Evolutionary conservation across 139 green algal genomes (phyloP), one percentile per base, ranked within the genome.

Genomic region (Auxenochlorella pyrenoidosa): DNA sequence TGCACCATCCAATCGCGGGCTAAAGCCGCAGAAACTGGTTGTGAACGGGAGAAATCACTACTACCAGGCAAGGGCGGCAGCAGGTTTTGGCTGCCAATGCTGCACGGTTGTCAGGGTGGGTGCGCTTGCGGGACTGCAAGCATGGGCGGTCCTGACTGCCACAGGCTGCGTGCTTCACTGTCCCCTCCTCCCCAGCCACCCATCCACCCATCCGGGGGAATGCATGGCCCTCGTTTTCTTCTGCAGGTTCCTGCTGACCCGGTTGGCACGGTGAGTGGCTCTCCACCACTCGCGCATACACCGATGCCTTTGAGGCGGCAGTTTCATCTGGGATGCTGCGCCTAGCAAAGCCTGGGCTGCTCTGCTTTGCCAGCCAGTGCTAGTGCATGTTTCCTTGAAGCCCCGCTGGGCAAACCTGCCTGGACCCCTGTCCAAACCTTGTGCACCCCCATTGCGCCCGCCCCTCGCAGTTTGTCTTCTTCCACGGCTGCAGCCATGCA

Each of bases 401-500:
- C 13, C 63, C 63, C 26, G 63, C 63, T 24, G 10, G 63, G 2
- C 70, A 5, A 47, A 34, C 70, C 70, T 47, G n/a, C 12, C 70
- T 47, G 16, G 21, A 30, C 13, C 66, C 8, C 47, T 10, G 47
- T n/a, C n/a, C n/a, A n/a, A n/a, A n/a, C n/a, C 30, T 68, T 36
- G 5, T 44, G 38, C 34, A 6, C 77, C 34, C 63, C 63, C 24
- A 30, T 32, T 34, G 26, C 2, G 32, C 8, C 30, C 66, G 1
- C 66, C 66, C 32, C 70, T 41, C 8, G 60, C 80, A 85, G 80
- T 44, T 85, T 32, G 80, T 77, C 1, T 59, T 85, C 34, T 85
- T 85, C 63, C 80, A 85, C 41, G 80, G 80, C 80, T 85, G 80
- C 80, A 60, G 60, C 63, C 80, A 85, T 40, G 63, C 51, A 18